Base-by-base conservation (phyloP, 2,329 filamentous ascomycete species). In the Acrocalymma vagum region DNA sequence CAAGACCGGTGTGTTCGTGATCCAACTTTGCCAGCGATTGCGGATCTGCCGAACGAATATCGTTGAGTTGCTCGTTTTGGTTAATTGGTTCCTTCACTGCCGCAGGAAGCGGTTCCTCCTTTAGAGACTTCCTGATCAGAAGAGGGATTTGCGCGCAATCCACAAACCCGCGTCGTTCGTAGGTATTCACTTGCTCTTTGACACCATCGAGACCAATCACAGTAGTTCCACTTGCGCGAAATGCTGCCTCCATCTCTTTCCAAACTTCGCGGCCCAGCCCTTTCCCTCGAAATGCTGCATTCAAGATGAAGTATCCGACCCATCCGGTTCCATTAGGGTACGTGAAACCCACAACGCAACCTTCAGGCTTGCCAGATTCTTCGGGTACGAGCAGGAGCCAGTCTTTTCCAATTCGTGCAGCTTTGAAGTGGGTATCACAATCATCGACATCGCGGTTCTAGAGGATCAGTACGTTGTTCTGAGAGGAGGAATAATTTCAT, bases 271-370 rank as follows among this genome's bases (percentile, higher is more conserved):
- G 30, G 3, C 69, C 70, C n/a, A 64, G 48, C 2, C 68, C 68
- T 13, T 58, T 48, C 15, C 68, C 65, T 15, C 62, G 60, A 33
- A 58, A 48, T 1, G 50, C 34, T 2, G 47, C 55, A 13, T 63
- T 62, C 38, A 71, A 42, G 32, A 65, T 58, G 62, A 72, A 71
- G 53, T 65, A 67, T 11, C 62, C 67, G 1, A 71, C 47, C 69
- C 70, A 72, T n/a, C 60, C 69, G 1, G 67, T 71, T 21, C 40
- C 36, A 35, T 72, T 72, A 15, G 59, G 45, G 45, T 65, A 70
- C 15, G 58, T 51, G 23, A 69, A 54, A 3, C 62, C 56, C 4
- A 65, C 41, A 17, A 71, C 48, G 43, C 63, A 62, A 14, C 68
- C 70, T 42, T 65, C 50, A 0, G 65, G 53, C 11, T 58, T 59